Evolutionary conservation across 148 eudicot genomes (phyloP).

Genomic region (Persicaria maculosa): DNA sequence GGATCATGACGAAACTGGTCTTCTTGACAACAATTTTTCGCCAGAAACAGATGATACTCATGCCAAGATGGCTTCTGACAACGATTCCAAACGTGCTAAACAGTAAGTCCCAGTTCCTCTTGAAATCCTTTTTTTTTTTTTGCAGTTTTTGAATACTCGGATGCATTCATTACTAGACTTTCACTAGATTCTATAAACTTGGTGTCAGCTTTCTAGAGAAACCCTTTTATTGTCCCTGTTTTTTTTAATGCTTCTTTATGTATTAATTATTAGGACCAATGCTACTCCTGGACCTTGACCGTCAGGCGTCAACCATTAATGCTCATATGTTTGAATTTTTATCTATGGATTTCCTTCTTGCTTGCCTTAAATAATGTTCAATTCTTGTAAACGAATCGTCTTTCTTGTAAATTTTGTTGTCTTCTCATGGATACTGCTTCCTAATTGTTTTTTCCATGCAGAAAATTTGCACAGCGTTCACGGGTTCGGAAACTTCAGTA

Average conservation of each 20-base stretch:
- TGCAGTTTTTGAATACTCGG: not conserved
- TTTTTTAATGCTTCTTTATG: too few species aligned
- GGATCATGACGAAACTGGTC: constrained; percentile 41
- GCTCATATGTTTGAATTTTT: not conserved
- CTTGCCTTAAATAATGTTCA: not conserved
- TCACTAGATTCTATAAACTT: not conserved
- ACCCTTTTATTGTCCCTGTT: not conserved
- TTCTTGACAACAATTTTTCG: constrained; percentile 40
- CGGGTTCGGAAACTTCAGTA: constrained; percentile 94
- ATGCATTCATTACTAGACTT: constrained; percentile 3
- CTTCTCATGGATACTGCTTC: not conserved
- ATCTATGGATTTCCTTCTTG: not conserved
- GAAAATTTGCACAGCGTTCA: constrained; percentile 98
- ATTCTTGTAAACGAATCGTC: not conserved
- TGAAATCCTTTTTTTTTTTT: not conserved
- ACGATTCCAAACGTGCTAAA: constrained; percentile 85
- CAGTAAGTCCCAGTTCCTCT: constrained; percentile 37
- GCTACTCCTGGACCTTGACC: not conserved
- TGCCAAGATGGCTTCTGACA: constrained; percentile 50
- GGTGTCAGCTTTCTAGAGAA: not conserved
- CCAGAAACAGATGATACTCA: constrained; percentile 52
- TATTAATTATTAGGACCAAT: not conserved
- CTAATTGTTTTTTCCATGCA: constrained; percentile 20
- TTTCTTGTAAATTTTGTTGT: constrained; percentile 1
- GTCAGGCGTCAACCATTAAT: not conserved